phyloP scores from a whole-genome alignment of 306 rosid genomes.

The Fragaria vesca region DNA sequence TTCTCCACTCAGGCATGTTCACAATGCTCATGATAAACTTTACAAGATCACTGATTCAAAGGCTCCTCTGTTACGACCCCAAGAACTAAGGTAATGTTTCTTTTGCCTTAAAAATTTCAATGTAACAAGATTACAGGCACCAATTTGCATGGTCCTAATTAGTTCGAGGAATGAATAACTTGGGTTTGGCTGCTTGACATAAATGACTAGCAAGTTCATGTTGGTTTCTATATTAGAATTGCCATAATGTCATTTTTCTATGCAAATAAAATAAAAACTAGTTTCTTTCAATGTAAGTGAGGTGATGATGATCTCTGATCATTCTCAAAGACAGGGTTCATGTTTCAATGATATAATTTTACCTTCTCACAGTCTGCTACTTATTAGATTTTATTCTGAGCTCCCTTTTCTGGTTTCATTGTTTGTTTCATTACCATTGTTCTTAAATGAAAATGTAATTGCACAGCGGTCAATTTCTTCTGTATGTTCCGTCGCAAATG shows the following conservation, averaged over 20 bases:
- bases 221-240: neutral
- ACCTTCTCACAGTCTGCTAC: neutral
- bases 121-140: neutral
- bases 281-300: neutral
- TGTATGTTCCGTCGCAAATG: neutral
- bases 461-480: neutral
- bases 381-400: neutral
- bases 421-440: neutral
- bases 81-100: constrained; percentile 5
- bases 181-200: neutral
- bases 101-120: neutral
- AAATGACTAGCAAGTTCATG: neutral
- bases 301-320: neutral
- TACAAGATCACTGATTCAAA: constrained; percentile 7
- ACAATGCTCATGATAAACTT: constrained; percentile 7
- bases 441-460: neutral
- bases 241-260: neutral
- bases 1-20: constrained; percentile 15
- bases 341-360: neutral
- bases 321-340: too few relatives aligned
- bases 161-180: neutral
- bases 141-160: neutral
- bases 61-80: constrained; percentile 12
- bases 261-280: neutral
- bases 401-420: neutral